These are phyloP conservation scores for Sugiyamaella xylanicola DNA, from an alignment of 1,139 yeast genomes.

Conservation along the genomic window DNA sequence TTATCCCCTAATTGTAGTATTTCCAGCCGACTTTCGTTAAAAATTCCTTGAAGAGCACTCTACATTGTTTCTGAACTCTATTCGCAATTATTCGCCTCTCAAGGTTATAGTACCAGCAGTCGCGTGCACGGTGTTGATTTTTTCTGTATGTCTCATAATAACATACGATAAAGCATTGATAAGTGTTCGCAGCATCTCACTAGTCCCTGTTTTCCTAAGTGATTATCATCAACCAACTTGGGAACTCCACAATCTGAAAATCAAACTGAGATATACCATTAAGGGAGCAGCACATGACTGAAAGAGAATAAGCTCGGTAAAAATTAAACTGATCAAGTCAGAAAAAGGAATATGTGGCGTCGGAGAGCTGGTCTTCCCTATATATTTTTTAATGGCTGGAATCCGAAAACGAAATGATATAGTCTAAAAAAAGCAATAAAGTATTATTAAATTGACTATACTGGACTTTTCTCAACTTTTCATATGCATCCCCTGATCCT, in stretches of 20 bases:
- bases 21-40: background rate
- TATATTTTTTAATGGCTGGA: background rate
- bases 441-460: background rate
- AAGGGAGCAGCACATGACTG: background rate
- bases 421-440: background rate
- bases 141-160: slow-evolving; percentile 15
- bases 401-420: background rate
- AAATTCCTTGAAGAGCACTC: background rate
- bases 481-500: slow-evolving; percentile 10
- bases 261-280: background rate
- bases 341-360: background rate
- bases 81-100: background rate
- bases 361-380: background rate
- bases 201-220: background rate
- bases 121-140: slow-evolving; percentile 8
- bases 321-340: background rate
- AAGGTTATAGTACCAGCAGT: background rate
- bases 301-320: background rate
- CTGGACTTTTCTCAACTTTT: background rate
- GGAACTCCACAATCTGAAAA: background rate
- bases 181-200: background rate
- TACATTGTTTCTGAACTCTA: background rate
- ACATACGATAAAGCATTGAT: slow-evolving; percentile 14
- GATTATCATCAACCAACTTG: background rate
- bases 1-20: background rate